phyloP scores from a whole-genome alignment of 176 grass and related monocot species.

The Aegilops speltoides region DNA sequence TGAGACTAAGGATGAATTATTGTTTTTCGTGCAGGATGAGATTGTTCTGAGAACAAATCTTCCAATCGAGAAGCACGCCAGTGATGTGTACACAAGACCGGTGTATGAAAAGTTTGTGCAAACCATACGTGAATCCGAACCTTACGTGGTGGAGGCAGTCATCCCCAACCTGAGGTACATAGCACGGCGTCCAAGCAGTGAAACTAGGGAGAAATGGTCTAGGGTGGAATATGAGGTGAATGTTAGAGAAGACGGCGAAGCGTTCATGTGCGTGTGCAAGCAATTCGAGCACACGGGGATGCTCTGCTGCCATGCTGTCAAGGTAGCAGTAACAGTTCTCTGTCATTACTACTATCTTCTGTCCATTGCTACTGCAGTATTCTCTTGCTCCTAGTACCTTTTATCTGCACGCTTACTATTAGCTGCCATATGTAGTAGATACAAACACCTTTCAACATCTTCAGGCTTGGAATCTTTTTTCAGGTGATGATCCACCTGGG shows the following conservation, averaged over 20 bases:
- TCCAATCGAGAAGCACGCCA: neutral
- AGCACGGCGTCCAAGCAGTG: neutral
- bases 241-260: neutral
- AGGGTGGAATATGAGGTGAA: slow-evolving; percentile 11
- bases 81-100: neutral
- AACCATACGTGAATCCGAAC: neutral
- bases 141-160: neutral
- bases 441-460: neutral
- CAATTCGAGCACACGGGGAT: neutral
- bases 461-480: neutral
- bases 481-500: slow-evolving; percentile 8
- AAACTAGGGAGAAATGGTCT: neutral
- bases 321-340: neutral
- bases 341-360: neutral
- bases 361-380: neutral
- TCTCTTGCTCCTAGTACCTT: neutral
- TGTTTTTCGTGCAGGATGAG: neutral
- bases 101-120: neutral
- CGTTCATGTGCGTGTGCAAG: neutral
- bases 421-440: neutral
- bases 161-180: neutral
- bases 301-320: neutral
- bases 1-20: neutral
- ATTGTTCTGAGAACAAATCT: slow-evolving; percentile 6
- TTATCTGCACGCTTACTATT: too few species aligned